phyloP scores from a whole-genome alignment of 1,139 yeast genomes.

The Candida sp. region DNA sequence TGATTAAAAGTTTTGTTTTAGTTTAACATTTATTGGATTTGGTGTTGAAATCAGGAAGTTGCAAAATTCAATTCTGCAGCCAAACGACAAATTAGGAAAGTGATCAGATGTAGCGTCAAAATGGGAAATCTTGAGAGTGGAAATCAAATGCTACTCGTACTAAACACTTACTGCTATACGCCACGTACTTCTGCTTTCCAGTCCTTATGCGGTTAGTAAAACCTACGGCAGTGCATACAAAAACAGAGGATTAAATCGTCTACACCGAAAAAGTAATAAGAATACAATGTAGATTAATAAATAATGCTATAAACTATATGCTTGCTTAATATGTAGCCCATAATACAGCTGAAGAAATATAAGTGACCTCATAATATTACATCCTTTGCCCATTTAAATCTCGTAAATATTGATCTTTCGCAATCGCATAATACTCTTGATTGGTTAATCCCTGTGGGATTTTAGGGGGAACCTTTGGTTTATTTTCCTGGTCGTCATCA shows the following conservation, averaged over 20 bases:
- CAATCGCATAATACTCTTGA: slow-evolving; percentile 45
- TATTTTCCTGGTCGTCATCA: slow-evolving; percentile 20
- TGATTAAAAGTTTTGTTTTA: no score
- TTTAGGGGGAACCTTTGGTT: slow-evolving; percentile 52
- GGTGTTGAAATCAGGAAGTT: neutral
- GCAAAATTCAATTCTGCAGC: neutral
- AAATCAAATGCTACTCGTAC: no score
- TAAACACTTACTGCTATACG: no score
- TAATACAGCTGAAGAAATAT: neutral
- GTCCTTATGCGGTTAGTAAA: no score
- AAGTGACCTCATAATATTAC: slow-evolving; percentile 6
- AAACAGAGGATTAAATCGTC: no score
- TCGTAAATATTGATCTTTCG: slow-evolving; percentile 38
- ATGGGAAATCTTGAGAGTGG: no score
- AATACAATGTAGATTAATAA: neutral
- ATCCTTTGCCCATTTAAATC: slow-evolving; percentile 40
- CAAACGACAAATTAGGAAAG: neutral
- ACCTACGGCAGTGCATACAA: no score
- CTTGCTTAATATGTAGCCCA: neutral
- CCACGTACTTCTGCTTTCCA: no score
- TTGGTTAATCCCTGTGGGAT: slow-evolving; percentile 50
- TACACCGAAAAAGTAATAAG: neutral
- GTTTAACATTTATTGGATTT: no score
- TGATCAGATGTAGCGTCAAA: neutral
- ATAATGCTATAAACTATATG: neutral